phyloP scores from a whole-genome alignment of 345 rosid species.

The Moringa oleifera region DNA sequence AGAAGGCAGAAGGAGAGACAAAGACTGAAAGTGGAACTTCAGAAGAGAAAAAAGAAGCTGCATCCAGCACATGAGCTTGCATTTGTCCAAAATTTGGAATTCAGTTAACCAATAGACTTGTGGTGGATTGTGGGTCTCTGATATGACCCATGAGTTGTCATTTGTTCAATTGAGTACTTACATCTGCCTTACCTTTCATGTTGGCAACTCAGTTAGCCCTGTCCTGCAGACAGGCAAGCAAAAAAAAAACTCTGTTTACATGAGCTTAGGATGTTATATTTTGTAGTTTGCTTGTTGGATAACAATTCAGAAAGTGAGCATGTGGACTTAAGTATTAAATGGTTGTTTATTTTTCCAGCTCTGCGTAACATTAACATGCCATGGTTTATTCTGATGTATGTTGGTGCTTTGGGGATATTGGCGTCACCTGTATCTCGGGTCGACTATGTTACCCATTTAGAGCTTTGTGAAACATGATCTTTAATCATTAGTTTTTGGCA shows the following conservation, averaged over 20 bases:
- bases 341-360: not conserved
- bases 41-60: conserved; percentile 14
- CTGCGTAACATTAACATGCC: not conserved
- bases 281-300: conserved; percentile 1
- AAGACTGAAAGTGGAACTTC: not conserved
- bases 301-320: not conserved
- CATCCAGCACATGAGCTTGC: conserved; percentile 17
- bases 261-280: conserved; percentile 17
- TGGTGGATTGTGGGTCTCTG: conserved; percentile 8
- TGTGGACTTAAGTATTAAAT: not conserved
- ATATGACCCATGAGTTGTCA: conserved; percentile 6
- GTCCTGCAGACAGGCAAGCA: not conserved
- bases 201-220: not conserved
- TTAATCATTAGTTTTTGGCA: too few relatives aligned
- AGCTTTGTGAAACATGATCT: too few relatives aligned
- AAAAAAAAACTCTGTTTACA: conserved; percentile 5
- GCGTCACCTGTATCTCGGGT: too few relatives aligned
- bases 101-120: not conserved
- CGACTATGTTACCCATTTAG: too few relatives aligned
- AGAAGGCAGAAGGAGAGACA: too few relatives aligned
- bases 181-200: not conserved
- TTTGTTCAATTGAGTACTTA: conserved; percentile 9
- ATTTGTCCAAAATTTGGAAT: conserved; percentile 8
- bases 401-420: too few relatives aligned
- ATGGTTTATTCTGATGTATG: too few relatives aligned